Evolutionary conservation across 257 asterid species (phyloP), one percentile per base, ranked within the genome.

Genomic region (Haberlea rhodopensis): DNA sequence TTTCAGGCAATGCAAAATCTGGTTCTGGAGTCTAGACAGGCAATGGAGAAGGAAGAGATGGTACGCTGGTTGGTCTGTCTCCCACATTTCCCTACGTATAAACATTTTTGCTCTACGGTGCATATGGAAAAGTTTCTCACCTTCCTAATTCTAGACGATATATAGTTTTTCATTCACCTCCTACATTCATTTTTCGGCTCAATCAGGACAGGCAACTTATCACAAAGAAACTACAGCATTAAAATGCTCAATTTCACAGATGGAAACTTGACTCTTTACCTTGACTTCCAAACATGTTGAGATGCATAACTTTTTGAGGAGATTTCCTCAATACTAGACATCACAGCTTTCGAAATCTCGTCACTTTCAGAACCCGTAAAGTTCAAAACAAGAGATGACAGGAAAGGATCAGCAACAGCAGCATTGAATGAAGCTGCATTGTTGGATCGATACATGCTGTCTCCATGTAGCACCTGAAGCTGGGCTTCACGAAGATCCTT

Each of bases 401-500:
- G 83, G 32, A 81, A 65, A 45, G 88, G 85, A 73, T 88, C 95
- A 11, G 73, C 60, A 10, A 62, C 73, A 61, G 76, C 60, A 63
- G 76, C 73, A 63, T 62, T 61, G 37, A 90, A 75, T 28, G 89
- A 70, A 19, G 82, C 63, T 37, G 82, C 72, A 77, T 60, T 75
- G 60, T 54, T 84, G 19, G 96, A 75, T 70, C 88, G 81, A 62
- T 65, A 80, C 28, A 83, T 80, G 62, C 73, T 71, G 67, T 91
- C 89, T 28, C 95, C 94, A 22, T 86, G 75, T 80, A 91, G 95
- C 68, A 82, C 85, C 75, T 85, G 96, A 59, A 86, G 67, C 72
- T 88, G 94, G 75, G 96, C 94, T 66, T 91, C 96, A 51, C 95
- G 81, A 29, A 91, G 85, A 76, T 91, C 96, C 78, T 85, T 84